phyloP scores from a whole-genome alignment of 306 rosid genomes.

The Cucumis hystrix region DNA sequence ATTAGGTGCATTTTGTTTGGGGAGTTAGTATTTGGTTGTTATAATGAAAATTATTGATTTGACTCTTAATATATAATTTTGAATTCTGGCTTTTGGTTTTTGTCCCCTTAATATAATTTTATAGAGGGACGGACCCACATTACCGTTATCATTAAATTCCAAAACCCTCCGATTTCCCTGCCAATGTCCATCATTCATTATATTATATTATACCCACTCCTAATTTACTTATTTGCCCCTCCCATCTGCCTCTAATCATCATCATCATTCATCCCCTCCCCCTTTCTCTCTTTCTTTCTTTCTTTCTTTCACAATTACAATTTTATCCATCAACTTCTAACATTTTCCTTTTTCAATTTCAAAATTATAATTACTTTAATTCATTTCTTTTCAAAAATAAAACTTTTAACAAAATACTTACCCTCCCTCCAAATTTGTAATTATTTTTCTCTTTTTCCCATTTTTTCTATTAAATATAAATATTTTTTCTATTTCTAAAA shows the following conservation, averaged over 20 bases:
- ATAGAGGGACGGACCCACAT: conserved; percentile 28
- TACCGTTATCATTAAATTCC: conserved; percentile 18
- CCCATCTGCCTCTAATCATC: neutral
- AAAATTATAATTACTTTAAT: too few relatives aligned
- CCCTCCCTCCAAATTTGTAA: too few relatives aligned
- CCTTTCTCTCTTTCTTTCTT: neutral
- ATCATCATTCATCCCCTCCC: too few relatives aligned
- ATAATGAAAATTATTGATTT: neutral
- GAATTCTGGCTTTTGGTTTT: neutral
- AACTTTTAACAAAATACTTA: too few relatives aligned
- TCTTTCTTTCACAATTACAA: neutral
- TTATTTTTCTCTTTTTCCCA: too few relatives aligned
- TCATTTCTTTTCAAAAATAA: too few relatives aligned
- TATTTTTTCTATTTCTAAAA: too few relatives aligned
- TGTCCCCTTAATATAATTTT: neutral
- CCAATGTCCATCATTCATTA: neutral
- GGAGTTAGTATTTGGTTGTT: neutral
- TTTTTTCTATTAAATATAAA: too few relatives aligned
- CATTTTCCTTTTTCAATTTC: too few relatives aligned
- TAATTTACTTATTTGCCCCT: conserved; percentile 4
- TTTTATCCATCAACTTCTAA: too few relatives aligned
- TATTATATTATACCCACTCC: neutral
- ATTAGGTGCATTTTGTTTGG: neutral
- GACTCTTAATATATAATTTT: neutral
- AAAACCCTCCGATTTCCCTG: neutral